Base-by-base conservation (phyloP, 1,284 basidiomycete genomes). In the Xerocomus tenax region DNA sequence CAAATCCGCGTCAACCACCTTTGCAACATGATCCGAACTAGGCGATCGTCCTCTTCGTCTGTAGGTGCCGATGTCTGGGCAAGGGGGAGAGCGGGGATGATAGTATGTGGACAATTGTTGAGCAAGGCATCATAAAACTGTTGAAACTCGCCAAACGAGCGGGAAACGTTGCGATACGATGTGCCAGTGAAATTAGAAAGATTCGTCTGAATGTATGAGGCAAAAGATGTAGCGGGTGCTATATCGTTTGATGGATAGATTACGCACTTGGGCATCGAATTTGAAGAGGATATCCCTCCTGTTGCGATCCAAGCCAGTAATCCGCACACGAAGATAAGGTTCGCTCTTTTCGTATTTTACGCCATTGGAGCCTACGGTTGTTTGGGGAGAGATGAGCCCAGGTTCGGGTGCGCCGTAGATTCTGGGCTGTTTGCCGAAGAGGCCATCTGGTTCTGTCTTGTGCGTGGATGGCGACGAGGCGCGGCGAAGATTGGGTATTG, bases 21-120 rank as follows among this genome's bases (percentile, higher is more conserved):
- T 69, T 96, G 94, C 21, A 96, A 74, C 76, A 92, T 90, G 55
- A 93, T 87, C 62, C 86, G 85, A 35, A 97, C 90, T 2, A 97
- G 76, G 29, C 94, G 77, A 66, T 97, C 93, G 67, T 97, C 91
- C 69, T 97, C 94, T 70, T 96, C 93, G 64, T 96, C 92, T 13
- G 90, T 93, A 19, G 90, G 85, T 1, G 93, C 93, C 2, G 91
- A 94, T 0, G 92, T 96, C 57, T 94, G 89, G 1, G 91, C 81
- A 18, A 95, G 75, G 1, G 93, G 92, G 10, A 96, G 75, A 3
- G 93, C 93, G 12, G 93, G 89, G 12, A 95, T 76, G 58, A 96
- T 94, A 12, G 91, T 93, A 61, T 93, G 91, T 0, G 91, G 90
- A 63, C 87, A 91, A 66, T 79, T 87, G 58, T 83, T 77, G 26